These are phyloP conservation scores for Anthostomella pinea DNA, from an alignment of 2,329 filamentous ascomycete genomes.

Conservation along the genomic window DNA sequence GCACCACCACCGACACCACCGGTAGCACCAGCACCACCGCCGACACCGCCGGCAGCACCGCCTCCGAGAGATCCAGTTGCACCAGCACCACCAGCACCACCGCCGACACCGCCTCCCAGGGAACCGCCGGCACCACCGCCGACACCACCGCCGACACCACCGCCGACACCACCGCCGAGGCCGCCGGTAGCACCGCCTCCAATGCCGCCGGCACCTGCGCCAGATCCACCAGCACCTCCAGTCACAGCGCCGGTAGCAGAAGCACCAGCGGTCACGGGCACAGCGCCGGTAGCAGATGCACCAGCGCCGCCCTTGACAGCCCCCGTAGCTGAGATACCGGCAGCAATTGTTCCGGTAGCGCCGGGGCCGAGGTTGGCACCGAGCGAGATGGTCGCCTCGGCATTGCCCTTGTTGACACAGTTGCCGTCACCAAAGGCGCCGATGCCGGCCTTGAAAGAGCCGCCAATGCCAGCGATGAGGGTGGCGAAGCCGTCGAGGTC, in stretches of 20 bases:
- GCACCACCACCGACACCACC: background rate
- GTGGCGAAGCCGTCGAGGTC: constrained; percentile 29
- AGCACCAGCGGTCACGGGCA: background rate
- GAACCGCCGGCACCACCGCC: background rate
- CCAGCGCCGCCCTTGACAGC: background rate
- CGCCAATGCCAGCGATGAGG: constrained; percentile 29
- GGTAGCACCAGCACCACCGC: background rate
- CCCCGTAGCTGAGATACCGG: too few species aligned
- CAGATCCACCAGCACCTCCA: background rate
- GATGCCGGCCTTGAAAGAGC: constrained; percentile 6
- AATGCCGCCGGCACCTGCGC: background rate
- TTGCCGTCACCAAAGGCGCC: constrained; percentile 1
- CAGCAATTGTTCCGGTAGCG: too few species aligned
- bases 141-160: background rate
- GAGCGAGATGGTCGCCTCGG: constrained; percentile 2
- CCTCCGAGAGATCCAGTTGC: background rate
- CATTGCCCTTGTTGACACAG: constrained; percentile 4
- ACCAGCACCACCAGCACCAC: background rate
- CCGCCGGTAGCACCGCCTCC: background rate
- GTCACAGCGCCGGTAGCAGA: constrained; percentile 2
- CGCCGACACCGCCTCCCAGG: background rate
- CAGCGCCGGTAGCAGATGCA: constrained; percentile 2
- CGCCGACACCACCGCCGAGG: background rate
- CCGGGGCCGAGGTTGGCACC: background rate
- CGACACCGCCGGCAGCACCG: background rate